Evolutionary conservation across 2,329 filamentous ascomycete genomes (phyloP).

Genomic region (Sporothrix inflata): DNA sequence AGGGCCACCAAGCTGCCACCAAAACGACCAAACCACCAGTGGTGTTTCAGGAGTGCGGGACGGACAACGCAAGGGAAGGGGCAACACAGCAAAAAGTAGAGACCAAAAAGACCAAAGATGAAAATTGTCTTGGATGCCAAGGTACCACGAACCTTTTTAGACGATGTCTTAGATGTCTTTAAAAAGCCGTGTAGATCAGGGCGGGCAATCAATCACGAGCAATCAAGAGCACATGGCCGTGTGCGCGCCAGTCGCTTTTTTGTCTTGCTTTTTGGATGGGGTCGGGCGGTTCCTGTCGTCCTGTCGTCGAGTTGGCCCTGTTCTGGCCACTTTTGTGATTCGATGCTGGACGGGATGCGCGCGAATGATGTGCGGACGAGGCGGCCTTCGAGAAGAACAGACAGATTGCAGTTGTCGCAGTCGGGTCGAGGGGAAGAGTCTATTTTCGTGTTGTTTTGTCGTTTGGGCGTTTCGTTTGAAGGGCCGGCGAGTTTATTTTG

Average conservation of each 20-base stretch:
- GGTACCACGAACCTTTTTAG: slow-evolving; percentile 22
- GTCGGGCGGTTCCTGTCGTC: neutral
- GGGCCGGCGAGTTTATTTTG: neutral
- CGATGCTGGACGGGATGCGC: slow-evolving; percentile 11
- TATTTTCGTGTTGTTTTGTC: neutral
- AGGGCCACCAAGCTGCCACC: neutral
- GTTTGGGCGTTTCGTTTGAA: slow-evolving; percentile 3
- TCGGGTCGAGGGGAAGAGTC: slow-evolving; percentile 2
- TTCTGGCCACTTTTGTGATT: slow-evolving; percentile 8
- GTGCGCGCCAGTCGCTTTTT: neutral
- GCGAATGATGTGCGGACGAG: slow-evolving; percentile 12
- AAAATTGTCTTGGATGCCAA: slow-evolving; percentile 12
- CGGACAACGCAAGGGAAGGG: slow-evolving; percentile 21
- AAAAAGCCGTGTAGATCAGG: slow-evolving; percentile 25
- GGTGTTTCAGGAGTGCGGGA: slow-evolving; percentile 31
- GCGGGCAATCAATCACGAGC: slow-evolving; percentile 25
- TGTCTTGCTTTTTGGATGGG: neutral
- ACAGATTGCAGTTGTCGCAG: neutral
- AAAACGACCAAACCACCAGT: neutral
- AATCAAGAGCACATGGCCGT: slow-evolving; percentile 16
- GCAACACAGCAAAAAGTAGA: neutral
- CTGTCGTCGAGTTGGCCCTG: neutral
- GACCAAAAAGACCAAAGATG: neutral
- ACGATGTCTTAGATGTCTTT: slow-evolving; percentile 10
- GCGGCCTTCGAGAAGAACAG: neutral